Percentiles rank a stretch among this genome's conserved stretches.
These are phyloP conservation scores for Suillus bovinus DNA, from an alignment of 768 basidiomycete species.

Conservation along the genomic window DNA sequence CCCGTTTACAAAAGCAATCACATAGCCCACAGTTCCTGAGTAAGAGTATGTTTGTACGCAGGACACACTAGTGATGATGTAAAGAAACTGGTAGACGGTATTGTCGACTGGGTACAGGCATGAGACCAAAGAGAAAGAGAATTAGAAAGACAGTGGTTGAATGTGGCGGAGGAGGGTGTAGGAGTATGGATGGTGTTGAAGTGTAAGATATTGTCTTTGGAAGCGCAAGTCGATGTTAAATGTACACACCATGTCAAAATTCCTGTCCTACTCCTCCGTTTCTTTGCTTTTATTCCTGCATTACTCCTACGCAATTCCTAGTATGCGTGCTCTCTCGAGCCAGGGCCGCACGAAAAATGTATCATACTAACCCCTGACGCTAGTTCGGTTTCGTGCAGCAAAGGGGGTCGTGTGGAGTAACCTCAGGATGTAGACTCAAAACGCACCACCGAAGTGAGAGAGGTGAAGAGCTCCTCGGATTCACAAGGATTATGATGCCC, in stretches of 20 bases:
- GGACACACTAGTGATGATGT: no score
- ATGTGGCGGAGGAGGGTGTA: no score
- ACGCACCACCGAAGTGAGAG: neutral
- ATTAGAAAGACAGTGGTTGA: no score
- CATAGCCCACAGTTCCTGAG: no score
- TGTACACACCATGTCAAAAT: neutral
- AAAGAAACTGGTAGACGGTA: no score
- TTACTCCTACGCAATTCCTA: neutral
- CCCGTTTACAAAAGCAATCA: no score
- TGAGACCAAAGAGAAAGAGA: no score
- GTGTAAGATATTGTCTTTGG: constrained; percentile 9
- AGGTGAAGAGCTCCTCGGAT: neutral
- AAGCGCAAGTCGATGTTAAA: neutral
- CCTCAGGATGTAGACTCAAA: neutral
- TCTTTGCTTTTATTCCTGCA: neutral
- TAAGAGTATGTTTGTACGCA: no score
- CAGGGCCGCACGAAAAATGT: neutral
- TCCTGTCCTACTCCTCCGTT: neutral
- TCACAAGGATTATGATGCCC: neutral
- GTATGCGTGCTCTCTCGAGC: neutral
- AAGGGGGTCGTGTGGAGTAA: neutral
- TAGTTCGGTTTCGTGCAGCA: neutral
- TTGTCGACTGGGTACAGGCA: no score
- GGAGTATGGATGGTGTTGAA: no score
- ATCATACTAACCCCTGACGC: neutral